Evolutionary conservation across 805 yeast species (phyloP), one percentile per base, ranked within the genome.

Genomic region (Brettanomyces anomalus): DNA sequence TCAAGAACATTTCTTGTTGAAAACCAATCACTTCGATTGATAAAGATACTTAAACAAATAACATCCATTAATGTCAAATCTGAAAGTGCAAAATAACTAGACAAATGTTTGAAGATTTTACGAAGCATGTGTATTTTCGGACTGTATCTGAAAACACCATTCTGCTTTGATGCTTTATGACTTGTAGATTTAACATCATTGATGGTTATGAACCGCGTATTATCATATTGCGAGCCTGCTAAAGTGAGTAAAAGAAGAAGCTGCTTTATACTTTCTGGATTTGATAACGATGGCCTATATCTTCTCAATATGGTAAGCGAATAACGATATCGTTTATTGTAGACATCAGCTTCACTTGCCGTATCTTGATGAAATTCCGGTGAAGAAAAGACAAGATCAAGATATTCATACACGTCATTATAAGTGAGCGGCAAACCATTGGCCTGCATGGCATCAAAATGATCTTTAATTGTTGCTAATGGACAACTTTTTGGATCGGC

Each of bases 361-460:
- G 46, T 20, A 14, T 43, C 43, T 11, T 35, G 33, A 42, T 56
- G 54, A 37, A 61, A 50, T 46, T 60, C 64, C 4, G 49, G 37
- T 5, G 66, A 61, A 39, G 58, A 62, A 6, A 58, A 38, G 1
- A 54, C 44, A 2, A 52, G 38, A 36, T 52, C 51, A 19, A 56
- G 43, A 24, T 45, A 53, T 13, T 49, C 36, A 21, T 46, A 46
- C 6, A 62, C 35, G 4, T 55, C 54, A 11, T 49, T 40, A 3
- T 49, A 36, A 3, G 55, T 45, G 14, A 62, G 43, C 4, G 53
- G 50, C 10, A 52, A 36, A 0, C 66, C 65, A 37, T 51, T 51
- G 10, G 56, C 53, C 43, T 54, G 57, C 56, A 57, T 60, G n/a
- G 53, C 43, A 31, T 49, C 43, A n/a, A 53, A 47, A 46, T 58